Base-by-base conservation (phyloP, 345 rosid species). In the Zanthoxylum bungeanum region DNA sequence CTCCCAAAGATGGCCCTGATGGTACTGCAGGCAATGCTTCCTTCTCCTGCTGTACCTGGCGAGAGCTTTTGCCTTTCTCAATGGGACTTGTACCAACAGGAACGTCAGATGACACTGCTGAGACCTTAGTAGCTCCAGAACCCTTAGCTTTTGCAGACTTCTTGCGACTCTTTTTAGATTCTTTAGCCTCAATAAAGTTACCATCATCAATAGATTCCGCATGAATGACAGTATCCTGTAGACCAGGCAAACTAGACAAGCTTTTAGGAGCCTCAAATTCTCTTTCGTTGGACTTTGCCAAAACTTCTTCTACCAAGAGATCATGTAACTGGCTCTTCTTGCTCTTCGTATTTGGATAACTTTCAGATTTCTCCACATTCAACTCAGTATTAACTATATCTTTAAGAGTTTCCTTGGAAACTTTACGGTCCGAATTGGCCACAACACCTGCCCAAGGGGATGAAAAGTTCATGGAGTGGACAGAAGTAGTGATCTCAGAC, bases 1-100 rank as follows among this genome's bases (percentile, higher is more conserved):
- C 99, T 77, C 98, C 99, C 78, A 93, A 80, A 33, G 98, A 93
- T 69, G 94, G 98, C 17, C 99, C 98, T 8, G 93, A 86, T 7
- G 98, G 99, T 70, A 95, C 78, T 76, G 88, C 72, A 46, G 93
- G 93, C 80, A 89, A 79, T 11, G 84, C 82, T 71, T 89, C 98
- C 82, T 87, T 81, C 77, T 83, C 95, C 74, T 78, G 90, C 75
- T 85, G 90, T 57, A 76, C 80, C 50, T 51, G 5, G 7, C 90
- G 97, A 69, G 93, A 72, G 58, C 73, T 81, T 81, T 88, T 92
- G n/a, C 87, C 81, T 80, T 89, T 96, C 76, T 91, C 98, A 66
- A 77, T 68, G 49, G 98, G 77, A 79, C 85, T 87, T 44, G 88
- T 80, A 74, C 83, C 78, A 73, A 87, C 69, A 71, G 85, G 68